Conservation (phyloP, 768 basidiomycete genomes). For the Serendipita sp. region DNA sequence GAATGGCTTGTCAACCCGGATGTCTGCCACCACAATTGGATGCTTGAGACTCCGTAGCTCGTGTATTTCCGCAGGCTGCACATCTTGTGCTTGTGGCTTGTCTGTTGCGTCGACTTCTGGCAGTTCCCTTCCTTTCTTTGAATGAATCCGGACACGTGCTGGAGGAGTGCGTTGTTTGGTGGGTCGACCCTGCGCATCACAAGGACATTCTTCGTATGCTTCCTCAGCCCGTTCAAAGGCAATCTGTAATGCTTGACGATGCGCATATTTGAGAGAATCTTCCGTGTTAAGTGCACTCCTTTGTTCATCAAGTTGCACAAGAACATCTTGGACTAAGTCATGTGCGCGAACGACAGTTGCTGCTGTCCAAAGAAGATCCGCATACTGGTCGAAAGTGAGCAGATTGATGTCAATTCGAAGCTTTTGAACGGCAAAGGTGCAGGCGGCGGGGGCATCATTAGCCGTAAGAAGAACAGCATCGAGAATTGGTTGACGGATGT, state of each 20-base stretch:
- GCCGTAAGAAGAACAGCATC: slow-evolving; percentile 37
- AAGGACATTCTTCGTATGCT: slow-evolving; percentile 48
- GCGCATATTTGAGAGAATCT: slow-evolving; percentile 26
- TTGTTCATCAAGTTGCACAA: slow-evolving; percentile 41
- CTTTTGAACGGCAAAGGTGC: slow-evolving; percentile 43
- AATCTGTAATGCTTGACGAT: slow-evolving; percentile 38
- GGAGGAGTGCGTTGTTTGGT: slow-evolving; percentile 29
- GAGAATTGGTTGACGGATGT: slow-evolving; percentile 20
- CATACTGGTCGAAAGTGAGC: slow-evolving; percentile 27
- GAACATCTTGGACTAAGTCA: slow-evolving; percentile 38
- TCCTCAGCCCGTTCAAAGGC: slow-evolving; percentile 51
- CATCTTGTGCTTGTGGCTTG: neutral
- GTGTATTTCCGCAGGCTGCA: neutral
- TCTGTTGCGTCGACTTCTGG: neutral
- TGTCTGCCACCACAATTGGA: slow-evolving; percentile 27
- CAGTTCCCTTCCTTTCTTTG: slow-evolving; percentile 14
- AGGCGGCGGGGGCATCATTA: slow-evolving; percentile 35
- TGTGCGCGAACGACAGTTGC: slow-evolving; percentile 35
- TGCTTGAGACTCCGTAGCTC: neutral
- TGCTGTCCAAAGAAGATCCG: slow-evolving; percentile 35
- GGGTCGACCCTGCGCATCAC: slow-evolving; percentile 42
- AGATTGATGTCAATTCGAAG: slow-evolving; percentile 27
- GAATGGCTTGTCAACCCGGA: slow-evolving; percentile 37
- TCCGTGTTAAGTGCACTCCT: slow-evolving; percentile 16
- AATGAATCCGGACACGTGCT: slow-evolving; percentile 24